Conservation (phyloP, 192 early-diverging fungal species). For the Coemansia sp. region DNA sequence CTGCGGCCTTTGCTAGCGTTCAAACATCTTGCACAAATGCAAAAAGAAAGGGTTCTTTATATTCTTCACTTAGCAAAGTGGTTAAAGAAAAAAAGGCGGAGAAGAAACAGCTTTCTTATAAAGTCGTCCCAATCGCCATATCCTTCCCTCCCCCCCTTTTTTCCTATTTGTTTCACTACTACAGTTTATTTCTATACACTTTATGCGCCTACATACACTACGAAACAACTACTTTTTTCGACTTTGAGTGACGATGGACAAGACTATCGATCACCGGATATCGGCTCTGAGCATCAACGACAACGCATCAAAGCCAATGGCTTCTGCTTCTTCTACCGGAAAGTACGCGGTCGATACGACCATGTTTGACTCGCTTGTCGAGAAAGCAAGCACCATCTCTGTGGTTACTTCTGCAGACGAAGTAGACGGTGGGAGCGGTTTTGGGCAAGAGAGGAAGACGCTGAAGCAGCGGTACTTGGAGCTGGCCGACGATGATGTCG, state of each 20-base stretch:
- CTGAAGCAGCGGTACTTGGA: constrained; percentile 57
- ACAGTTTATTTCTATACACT: neutral
- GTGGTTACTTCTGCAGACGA: neutral
- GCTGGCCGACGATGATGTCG: constrained; percentile 47
- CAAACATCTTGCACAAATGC: too few relatives aligned
- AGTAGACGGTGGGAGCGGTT: neutral
- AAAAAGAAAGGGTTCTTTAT: too few relatives aligned
- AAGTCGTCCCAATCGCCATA: neutral
- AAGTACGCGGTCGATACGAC: constrained; percentile 50
- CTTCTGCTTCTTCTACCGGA: neutral
- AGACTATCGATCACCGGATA: constrained; percentile 28
- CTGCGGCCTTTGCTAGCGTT: too few relatives aligned
- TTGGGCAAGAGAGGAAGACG: constrained; percentile 5
- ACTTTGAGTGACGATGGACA: constrained; percentile 9
- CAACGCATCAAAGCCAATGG: neutral
- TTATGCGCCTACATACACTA: neutral
- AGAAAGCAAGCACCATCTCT: constrained; percentile 24
- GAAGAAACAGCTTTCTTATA: neutral
- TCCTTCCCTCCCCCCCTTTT: neutral
- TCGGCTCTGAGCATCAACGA: constrained; percentile 13
- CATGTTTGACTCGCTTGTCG: constrained; percentile 46
- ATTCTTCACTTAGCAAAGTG: neutral
- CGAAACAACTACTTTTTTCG: neutral
- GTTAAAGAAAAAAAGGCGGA: neutral
- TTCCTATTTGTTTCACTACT: constrained; percentile 6